Evolutionary conservation across 148 eudicot species (phyloP), one percentile per base, ranked within the genome.

Genomic region (Amaranthus palmeri): DNA sequence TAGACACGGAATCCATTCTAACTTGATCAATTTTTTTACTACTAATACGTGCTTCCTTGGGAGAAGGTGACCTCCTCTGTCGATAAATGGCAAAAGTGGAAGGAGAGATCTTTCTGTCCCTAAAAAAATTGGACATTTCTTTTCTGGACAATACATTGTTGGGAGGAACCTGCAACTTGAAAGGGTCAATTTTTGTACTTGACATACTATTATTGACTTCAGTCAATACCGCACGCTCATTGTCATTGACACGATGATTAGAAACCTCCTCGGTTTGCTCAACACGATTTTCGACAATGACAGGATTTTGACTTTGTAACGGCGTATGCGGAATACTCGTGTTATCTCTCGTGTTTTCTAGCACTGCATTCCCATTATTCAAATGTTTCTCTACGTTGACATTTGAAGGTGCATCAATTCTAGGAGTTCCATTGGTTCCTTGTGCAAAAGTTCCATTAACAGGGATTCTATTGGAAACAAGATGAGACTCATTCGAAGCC

Each of bases 121-220:
- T 81, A 53, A 86, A 83, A 82, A 86, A 95, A 49, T 57, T 79
- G 63, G 88, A 80, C 97, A 95, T 95, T 72, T 77, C 88, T 79
- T 85, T 91, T 76, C 81, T 89, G 43, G 88, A 89, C 83, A 95
- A 84, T 69, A 88, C 70, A 71, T 88, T 81, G 55, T 61, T 70
- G 54, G 99, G 96, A 65, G 99, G 99, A 52, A 88, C 15, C 80
- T 95, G 99, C 54, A 88, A 85, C 74, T 77, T 74, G 62, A 91
- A 74, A 57, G 99, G 99, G 65, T 85, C 78, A 67, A 95, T 81
- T 64, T 78, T 81, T 57, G 9, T 47, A 10, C 63, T 55, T n/a
- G 67, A 10, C 54, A 56, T 49, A 61, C 46, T 64, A 13, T 9
- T 54, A 48, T 49, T 66, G 9, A n/a, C 72, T 62, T 76, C 80